Percentiles rank a stretch among this genome's conserved stretches.
Evolutionary conservation across 2,329 filamentous ascomycete species (phyloP).

Genomic region (Talaromyces atroroseus): DNA sequence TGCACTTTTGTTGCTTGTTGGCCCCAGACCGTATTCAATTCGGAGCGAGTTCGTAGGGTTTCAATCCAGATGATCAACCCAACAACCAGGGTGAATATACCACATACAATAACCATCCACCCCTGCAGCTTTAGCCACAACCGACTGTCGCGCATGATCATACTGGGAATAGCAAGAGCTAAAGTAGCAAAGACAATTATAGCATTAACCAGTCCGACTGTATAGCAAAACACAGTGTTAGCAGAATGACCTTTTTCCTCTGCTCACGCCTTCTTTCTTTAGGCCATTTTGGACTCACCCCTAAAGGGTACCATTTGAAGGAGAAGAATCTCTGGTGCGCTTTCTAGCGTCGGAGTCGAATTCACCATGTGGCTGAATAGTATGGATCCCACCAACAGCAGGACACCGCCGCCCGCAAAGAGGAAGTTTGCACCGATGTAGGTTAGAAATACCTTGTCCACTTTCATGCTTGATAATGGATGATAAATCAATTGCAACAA

Average conservation of each 20-base stretch:
- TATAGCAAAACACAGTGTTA: background rate
- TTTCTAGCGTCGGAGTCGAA: slow-evolving; percentile 40
- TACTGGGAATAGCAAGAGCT: slow-evolving; percentile 62
- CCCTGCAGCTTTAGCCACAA: slow-evolving; percentile 66
- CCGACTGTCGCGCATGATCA: slow-evolving; percentile 61
- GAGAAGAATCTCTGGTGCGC: slow-evolving; percentile 49
- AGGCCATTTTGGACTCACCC: slow-evolving; percentile 29
- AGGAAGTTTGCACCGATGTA: slow-evolving; percentile 49
- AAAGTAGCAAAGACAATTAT: slow-evolving; percentile 67
- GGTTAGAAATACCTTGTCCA: slow-evolving; percentile 49
- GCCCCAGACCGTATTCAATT: slow-evolving; percentile 58
- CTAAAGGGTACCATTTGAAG: slow-evolving; percentile 49
- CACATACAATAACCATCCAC: slow-evolving; percentile 58
- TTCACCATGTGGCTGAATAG: slow-evolving; percentile 42
- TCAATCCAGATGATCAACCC: slow-evolving; percentile 67
- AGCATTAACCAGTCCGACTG: slow-evolving; percentile 66
- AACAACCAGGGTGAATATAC: slow-evolving; percentile 59
- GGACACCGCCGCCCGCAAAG: slow-evolving; percentile 48
- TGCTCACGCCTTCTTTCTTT: background rate
- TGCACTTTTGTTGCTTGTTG: slow-evolving; percentile 54
- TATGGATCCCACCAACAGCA: slow-evolving; percentile 51
- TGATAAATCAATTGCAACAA: background rate
- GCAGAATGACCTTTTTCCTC: background rate
- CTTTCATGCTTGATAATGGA: slow-evolving; percentile 28
- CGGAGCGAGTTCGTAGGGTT: slow-evolving; percentile 62